Conservation (phyloP, 352 stramenopile genomes). For the Phytophthora capsici region DNA sequence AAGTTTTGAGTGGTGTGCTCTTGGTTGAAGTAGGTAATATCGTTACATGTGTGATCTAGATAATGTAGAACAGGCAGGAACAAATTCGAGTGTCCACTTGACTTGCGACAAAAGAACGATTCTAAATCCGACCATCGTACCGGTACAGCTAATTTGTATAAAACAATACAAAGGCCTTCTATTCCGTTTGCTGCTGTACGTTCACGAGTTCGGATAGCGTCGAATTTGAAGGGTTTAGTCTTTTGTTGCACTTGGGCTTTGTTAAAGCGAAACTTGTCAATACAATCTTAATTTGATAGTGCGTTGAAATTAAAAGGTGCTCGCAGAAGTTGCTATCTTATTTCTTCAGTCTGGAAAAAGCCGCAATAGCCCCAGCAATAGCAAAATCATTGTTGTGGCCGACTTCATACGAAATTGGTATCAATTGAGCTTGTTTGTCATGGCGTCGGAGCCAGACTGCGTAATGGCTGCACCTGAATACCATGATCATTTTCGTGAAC, state of each 20-base stretch:
- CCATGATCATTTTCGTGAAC: too few relatives aligned
- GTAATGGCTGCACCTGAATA: too few relatives aligned
- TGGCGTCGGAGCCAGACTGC: too few relatives aligned
- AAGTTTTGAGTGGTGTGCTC: not conserved
- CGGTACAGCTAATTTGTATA: constrained; percentile 13
- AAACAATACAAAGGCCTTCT: constrained; percentile 14
- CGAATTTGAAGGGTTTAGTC: not conserved
- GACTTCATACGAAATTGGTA: too few relatives aligned
- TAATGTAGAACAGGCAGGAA: constrained; percentile 7
- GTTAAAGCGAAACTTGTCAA: not conserved
- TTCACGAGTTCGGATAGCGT: not conserved
- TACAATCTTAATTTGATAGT: not conserved
- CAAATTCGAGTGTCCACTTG: constrained; percentile 17
- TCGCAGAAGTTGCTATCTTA: too few relatives aligned
- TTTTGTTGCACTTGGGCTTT: not conserved
- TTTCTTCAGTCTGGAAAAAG: too few relatives aligned
- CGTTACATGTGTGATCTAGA: not conserved
- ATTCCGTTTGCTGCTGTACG: not conserved
- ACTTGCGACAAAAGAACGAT: not conserved
- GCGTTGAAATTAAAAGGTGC: not conserved
- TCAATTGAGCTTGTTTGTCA: too few relatives aligned
- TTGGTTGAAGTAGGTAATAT: constrained; percentile 11
- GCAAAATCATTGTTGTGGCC: too few relatives aligned
- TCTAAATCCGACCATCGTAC: constrained; percentile 14
- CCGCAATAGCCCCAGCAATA: too few relatives aligned